Conservation (phyloP, 768 basidiomycete species). For the Boletales sp. region DNA sequence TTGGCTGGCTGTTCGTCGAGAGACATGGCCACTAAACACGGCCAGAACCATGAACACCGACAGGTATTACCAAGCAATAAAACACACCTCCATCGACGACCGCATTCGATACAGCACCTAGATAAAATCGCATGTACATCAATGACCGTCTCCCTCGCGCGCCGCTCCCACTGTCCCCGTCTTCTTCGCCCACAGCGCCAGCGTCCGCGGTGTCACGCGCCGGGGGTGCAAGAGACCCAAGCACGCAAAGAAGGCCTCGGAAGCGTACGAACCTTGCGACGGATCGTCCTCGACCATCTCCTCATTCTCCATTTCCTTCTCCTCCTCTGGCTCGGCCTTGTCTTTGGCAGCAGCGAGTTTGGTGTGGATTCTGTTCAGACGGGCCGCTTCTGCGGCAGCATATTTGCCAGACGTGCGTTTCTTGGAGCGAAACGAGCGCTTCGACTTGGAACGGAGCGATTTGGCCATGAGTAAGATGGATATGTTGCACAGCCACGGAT, state of each 20-base stretch:
- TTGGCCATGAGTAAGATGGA: constrained; percentile 59
- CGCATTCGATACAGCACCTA: constrained; percentile 15
- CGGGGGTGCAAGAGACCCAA: constrained; percentile 56
- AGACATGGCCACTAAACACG: constrained; percentile 46
- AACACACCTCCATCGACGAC: constrained; percentile 21
- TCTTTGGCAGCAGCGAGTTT: constrained; percentile 54
- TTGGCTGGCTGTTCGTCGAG: constrained; percentile 40
- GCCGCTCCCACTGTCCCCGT: not conserved
- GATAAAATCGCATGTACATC: constrained; percentile 4
- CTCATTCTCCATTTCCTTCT: constrained; percentile 30
- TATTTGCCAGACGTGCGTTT: constrained; percentile 75
- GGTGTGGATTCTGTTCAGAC: constrained; percentile 64
- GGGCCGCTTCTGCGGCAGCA: constrained; percentile 73
- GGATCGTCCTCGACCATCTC: constrained; percentile 31
- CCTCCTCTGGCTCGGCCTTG: constrained; percentile 31
- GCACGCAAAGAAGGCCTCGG: constrained; percentile 31
- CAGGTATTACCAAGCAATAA: not conserved
- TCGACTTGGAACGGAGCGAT: constrained; percentile 77
- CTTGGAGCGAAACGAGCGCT: constrained; percentile 71
- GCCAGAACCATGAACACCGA: constrained; percentile 7
- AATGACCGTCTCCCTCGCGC: constrained; percentile 7
- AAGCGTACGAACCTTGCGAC: constrained; percentile 56
- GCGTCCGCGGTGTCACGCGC: constrained; percentile 32
- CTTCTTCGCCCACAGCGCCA: constrained; percentile 35
- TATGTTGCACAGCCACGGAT: constrained; percentile 6